Evolutionary conservation across 2,329 filamentous ascomycete species (phyloP).

Genomic region (Hirsutella minnesotensis): DNA sequence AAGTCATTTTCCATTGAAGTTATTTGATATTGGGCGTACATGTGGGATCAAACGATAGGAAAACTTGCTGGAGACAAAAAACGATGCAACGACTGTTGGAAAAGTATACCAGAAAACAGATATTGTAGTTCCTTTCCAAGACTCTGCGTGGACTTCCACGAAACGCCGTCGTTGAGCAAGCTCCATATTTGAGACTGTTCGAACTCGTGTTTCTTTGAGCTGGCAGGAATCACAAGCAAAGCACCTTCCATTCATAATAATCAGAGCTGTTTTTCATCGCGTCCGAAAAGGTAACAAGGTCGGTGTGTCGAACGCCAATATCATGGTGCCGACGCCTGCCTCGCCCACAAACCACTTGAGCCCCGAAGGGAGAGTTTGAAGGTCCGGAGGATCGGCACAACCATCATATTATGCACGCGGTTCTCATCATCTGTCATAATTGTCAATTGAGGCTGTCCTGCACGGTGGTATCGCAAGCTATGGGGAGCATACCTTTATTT

Average conservation of each 20-base stretch:
- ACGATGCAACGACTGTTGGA: too few species aligned
- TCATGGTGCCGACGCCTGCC: conserved; percentile 63
- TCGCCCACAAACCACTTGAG: conserved; percentile 74
- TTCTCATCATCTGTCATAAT: conserved; percentile 88
- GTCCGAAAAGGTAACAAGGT: conserved; percentile 97
- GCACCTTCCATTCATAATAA: conserved; percentile 29
- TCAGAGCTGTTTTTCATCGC: conserved; percentile 98
- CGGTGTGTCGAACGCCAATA: conserved; percentile 98
- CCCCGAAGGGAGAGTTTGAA: conserved; percentile 76
- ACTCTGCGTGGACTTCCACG: background rate
- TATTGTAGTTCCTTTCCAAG: background rate
- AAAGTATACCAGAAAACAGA: too few species aligned
- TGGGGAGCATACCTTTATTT: conserved; percentile 70
- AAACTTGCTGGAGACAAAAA: too few species aligned
- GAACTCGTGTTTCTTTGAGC: background rate
- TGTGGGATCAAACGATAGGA: too few species aligned
- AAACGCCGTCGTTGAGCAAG: background rate
- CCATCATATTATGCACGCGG: conserved; percentile 89
- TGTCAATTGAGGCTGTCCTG: conserved; percentile 15
- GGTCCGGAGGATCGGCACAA: conserved; percentile 52
- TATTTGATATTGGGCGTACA: too few species aligned
- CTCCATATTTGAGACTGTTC: background rate
- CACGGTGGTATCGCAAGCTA: background rate
- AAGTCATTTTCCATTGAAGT: too few species aligned
- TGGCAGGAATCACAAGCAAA: conserved; percentile 1